A percentile compares a stretch with the other conserved stretches of the same genome.
These are phyloP conservation scores for Aspergillaceae sp. DNA, from an alignment of 2,329 filamentous ascomycete genomes.

Conservation along the genomic window DNA sequence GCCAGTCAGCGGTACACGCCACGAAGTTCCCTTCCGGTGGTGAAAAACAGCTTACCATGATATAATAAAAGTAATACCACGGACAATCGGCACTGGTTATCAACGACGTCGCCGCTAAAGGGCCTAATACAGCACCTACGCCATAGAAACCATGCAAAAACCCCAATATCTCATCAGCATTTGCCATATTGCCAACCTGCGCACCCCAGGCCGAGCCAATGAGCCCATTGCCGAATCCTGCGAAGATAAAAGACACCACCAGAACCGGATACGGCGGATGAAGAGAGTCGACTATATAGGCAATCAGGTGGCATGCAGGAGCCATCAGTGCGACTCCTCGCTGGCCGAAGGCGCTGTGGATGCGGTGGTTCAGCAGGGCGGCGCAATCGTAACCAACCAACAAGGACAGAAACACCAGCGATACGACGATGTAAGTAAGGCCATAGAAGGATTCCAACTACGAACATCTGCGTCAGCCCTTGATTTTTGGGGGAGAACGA, in stretches of 20 bases:
- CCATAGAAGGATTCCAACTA: slow-evolving; percentile 41
- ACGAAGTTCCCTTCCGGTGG: too few species aligned
- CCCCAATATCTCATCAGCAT: slow-evolving; percentile 65
- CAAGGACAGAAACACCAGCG: slow-evolving; percentile 42
- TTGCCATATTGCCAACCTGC: slow-evolving; percentile 62
- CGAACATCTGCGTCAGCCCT: too few species aligned
- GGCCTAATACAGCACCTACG: slow-evolving; percentile 59
- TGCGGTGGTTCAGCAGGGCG: slow-evolving; percentile 37
- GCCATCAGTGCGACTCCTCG: slow-evolving; percentile 61
- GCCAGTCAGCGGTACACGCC: too few species aligned
- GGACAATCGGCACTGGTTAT: slow-evolving; percentile 52
- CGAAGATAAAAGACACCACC: slow-evolving; percentile 32
- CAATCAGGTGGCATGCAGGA: slow-evolving; percentile 40
- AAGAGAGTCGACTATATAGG: slow-evolving; percentile 28
- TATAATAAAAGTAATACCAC: slow-evolving; percentile 70
- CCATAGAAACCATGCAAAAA: slow-evolving; percentile 68
- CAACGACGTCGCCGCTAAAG: slow-evolving; percentile 64
- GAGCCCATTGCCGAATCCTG: slow-evolving; percentile 35
- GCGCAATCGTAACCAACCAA: slow-evolving; percentile 40
- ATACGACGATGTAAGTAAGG: slow-evolving; percentile 42
- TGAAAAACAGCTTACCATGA: slow-evolving; percentile 50
- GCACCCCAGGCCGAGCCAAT: slow-evolving; percentile 51
- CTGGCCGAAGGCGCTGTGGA: slow-evolving; percentile 49
- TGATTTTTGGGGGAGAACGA: too few species aligned
- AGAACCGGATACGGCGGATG: slow-evolving; percentile 37